Conservation (phyloP, 305 asterid species). For the Euphrasia arctica region DNA sequence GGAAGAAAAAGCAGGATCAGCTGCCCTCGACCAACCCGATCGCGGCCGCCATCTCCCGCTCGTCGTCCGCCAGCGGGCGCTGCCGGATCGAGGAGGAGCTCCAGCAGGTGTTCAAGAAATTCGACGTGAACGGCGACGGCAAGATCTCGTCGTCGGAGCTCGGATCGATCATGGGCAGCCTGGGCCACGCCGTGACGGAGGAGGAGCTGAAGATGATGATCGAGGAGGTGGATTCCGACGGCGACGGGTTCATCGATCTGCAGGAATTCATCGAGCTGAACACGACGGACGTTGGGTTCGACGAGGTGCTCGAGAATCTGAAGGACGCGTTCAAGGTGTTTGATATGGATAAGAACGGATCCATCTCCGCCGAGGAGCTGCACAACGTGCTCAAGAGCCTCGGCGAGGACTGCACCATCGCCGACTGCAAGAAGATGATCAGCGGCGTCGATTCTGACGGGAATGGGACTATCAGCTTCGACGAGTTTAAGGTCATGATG, state of each 20-base stretch:
- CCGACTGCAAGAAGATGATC: constrained; percentile 81
- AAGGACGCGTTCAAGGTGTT: constrained; percentile 75
- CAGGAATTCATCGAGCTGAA: constrained; percentile 76
- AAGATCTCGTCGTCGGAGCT: constrained; percentile 68
- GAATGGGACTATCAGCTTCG: constrained; percentile 68
- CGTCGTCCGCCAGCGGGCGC: constrained; percentile 40
- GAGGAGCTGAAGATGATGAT: constrained; percentile 64
- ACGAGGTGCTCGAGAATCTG: constrained; percentile 54
- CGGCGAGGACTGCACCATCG: constrained; percentile 81
- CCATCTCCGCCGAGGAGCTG: constrained; percentile 74
- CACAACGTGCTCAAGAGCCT: constrained; percentile 62
- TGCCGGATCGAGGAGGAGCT: constrained; percentile 57
- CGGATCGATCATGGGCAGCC: constrained; percentile 66
- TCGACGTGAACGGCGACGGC: constrained; percentile 85
- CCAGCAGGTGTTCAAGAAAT: constrained; percentile 76
- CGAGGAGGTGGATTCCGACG: constrained; percentile 76
- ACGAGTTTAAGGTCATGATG: constrained; percentile 97
- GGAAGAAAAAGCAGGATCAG: constrained; percentile 37
- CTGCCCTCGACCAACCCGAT: not conserved
- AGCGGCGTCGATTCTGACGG: constrained; percentile 81
- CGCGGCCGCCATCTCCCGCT: constrained; percentile 23
- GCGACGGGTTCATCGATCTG: constrained; percentile 84
- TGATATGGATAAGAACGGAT: constrained; percentile 69
- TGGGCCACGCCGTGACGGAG: constrained; percentile 48
- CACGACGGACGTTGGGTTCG: constrained; percentile 51